Evolutionary conservation across 176 grass and related monocot genomes (phyloP).

Genomic region (Aechmea fasciata): DNA sequence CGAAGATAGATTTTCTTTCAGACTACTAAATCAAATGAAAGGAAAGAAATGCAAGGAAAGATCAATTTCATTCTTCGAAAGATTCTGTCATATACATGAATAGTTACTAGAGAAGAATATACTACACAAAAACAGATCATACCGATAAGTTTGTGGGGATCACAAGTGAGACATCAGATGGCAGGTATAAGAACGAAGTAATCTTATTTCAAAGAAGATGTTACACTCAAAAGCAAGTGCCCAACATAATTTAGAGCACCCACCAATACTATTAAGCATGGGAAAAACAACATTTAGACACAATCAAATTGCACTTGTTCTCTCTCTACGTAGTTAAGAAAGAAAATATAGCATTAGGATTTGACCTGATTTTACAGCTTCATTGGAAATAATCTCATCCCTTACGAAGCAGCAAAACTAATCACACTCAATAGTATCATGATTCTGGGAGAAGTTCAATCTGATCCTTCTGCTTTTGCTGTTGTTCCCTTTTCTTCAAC

Average conservation of each 20-base stretch:
- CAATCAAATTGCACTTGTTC: background rate
- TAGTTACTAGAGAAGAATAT: no score
- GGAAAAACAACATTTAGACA: background rate
- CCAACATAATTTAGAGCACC: background rate
- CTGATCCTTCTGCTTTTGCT: constrained; percentile 32
- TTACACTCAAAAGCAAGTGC: background rate
- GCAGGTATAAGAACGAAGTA: no score
- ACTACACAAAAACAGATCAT: no score
- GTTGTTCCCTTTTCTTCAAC: constrained; percentile 40
- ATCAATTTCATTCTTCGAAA: no score
- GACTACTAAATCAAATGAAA: no score
- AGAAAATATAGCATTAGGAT: background rate
- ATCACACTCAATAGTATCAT: constrained; percentile 11
- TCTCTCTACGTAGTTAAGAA: no score
- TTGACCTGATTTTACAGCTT: background rate
- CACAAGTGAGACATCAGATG: no score
- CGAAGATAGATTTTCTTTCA: no score
- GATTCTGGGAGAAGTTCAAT: constrained; percentile 51
- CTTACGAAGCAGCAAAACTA: background rate
- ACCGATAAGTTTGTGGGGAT: no score
- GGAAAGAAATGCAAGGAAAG: no score
- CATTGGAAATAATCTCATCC: background rate
- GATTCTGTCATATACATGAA: no score
- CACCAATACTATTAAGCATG: background rate
- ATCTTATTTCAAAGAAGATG: no score